phyloP scores from a whole-genome alignment of 768 basidiomycete genomes.

The Naematelia aurantialba region DNA sequence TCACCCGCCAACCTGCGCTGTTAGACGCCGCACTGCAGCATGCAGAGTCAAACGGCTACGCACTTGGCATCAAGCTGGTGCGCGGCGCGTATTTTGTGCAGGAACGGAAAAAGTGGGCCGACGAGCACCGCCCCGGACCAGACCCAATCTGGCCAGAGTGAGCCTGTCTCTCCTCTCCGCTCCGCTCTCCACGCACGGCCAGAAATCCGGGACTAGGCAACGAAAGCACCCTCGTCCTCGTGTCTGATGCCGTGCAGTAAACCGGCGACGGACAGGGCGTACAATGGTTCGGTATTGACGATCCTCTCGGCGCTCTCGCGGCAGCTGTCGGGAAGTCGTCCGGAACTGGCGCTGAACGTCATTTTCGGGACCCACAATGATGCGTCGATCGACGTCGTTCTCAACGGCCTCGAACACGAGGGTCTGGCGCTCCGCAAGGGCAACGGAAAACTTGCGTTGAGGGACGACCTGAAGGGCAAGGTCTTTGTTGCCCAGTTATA shows the following conservation, averaged over 20 bases:
- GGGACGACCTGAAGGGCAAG: conserved; percentile 61
- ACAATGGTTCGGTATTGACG: conserved; percentile 60
- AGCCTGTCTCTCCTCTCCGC: conserved; percentile 6
- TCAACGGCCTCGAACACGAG: conserved; percentile 57
- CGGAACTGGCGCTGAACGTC: conserved; percentile 58
- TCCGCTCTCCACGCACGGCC: no score
- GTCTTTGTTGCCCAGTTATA: conserved; percentile 77
- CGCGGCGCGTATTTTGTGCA: conserved; percentile 85
- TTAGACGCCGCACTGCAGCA: conserved; percentile 64
- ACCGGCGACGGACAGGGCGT: conserved; percentile 64
- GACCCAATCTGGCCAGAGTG: conserved; percentile 49
- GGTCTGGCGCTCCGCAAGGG: conserved; percentile 30
- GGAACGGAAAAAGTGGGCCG: conserved; percentile 55
- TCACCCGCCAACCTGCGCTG: conserved; percentile 69
- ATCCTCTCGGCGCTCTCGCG: conserved; percentile 60
- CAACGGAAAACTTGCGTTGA: conserved; percentile 51
- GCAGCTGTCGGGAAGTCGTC: conserved; percentile 42
- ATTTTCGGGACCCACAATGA: conserved; percentile 87
- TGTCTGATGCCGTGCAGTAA: conserved; percentile 27
- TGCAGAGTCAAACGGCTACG: conserved; percentile 64
- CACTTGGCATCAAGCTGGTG: conserved; percentile 85
- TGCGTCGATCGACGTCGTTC: conserved; percentile 62
- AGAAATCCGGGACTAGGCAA: no score
- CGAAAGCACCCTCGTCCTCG: no score
- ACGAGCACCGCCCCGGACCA: conserved; percentile 39